Evolutionary conservation across 305 asterid genomes (phyloP).

Genomic region (Fraxinus xanthoxyloides): DNA sequence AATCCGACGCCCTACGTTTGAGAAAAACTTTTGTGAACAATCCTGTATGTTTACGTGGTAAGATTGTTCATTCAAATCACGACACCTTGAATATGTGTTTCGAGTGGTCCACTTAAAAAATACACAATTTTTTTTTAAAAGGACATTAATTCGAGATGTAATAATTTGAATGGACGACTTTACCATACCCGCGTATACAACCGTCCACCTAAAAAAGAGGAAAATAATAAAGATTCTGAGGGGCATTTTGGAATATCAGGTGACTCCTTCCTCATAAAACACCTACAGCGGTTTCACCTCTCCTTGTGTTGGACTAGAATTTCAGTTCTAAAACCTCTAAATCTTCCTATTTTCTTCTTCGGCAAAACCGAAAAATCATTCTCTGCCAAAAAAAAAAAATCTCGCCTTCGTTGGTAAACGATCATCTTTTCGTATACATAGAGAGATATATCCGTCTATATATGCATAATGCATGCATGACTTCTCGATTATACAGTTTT

Average conservation of each 20-base stretch:
- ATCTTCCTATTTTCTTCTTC: neutral
- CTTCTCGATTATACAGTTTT: neutral
- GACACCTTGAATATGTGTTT: neutral
- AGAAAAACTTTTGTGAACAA: neutral
- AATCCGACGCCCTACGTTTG: neutral
- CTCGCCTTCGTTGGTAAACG: neutral
- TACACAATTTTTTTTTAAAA: too few relatives aligned
- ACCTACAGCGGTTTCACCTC: neutral
- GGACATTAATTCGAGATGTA: neutral
- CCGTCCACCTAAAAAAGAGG: neutral
- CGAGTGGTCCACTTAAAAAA: neutral
- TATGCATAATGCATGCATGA: constrained; percentile 30
- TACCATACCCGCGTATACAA: neutral
- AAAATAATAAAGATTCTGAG: neutral
- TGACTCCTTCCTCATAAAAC: neutral
- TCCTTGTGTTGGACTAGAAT: neutral
- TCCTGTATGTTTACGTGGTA: neutral
- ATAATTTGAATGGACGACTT: neutral
- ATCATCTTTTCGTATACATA: neutral
- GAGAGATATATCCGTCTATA: neutral
- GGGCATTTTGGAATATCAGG: neutral
- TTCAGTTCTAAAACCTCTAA: constrained; percentile 1
- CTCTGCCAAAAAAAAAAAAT: neutral
- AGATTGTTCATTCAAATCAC: neutral
- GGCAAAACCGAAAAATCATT: neutral